These are phyloP conservation scores for Dentiscutata heterogama DNA, from an alignment of 371 early-diverging fungal species.

Conservation along the genomic window DNA sequence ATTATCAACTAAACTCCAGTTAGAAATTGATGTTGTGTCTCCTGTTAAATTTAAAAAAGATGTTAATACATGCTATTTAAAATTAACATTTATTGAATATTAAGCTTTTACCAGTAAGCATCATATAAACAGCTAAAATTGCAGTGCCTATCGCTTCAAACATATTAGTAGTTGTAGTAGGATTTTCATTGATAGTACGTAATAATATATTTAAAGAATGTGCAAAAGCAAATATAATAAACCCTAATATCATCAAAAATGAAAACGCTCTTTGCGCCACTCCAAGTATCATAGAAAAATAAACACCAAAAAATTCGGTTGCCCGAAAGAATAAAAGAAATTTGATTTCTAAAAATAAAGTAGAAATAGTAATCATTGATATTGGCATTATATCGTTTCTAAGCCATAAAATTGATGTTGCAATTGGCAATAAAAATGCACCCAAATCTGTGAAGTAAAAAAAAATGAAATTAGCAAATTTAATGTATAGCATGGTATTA, in stretches of 20 bases:
- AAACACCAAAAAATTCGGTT: neutral
- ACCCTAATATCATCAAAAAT: neutral
- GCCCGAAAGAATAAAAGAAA: slow-evolving; percentile 11
- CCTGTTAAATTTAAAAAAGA: neutral
- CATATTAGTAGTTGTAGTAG: slow-evolving; percentile 16
- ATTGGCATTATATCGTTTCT: neutral
- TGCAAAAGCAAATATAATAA: slow-evolving; percentile 7
- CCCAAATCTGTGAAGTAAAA: neutral
- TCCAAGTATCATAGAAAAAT: slow-evolving; percentile 17
- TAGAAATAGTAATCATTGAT: neutral
- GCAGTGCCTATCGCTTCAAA: neutral
- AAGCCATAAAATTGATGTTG: neutral
- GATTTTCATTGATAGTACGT: neutral
- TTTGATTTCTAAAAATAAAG: slow-evolving; percentile 1
- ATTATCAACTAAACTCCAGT: neutral
- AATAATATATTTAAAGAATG: slow-evolving; percentile 3
- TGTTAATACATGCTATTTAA: too few relatives aligned
- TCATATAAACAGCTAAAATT: neutral
- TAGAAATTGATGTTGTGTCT: neutral
- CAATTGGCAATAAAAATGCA: neutral
- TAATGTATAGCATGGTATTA: too few relatives aligned
- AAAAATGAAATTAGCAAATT: too few relatives aligned
- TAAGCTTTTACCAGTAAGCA: slow-evolving; percentile 20
- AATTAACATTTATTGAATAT: too few relatives aligned
- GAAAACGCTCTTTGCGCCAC: slow-evolving; percentile 16